phyloP scores from a whole-genome alignment of 1,284 basidiomycete genomes.

The Mycosarcoma mackinlayi region DNA sequence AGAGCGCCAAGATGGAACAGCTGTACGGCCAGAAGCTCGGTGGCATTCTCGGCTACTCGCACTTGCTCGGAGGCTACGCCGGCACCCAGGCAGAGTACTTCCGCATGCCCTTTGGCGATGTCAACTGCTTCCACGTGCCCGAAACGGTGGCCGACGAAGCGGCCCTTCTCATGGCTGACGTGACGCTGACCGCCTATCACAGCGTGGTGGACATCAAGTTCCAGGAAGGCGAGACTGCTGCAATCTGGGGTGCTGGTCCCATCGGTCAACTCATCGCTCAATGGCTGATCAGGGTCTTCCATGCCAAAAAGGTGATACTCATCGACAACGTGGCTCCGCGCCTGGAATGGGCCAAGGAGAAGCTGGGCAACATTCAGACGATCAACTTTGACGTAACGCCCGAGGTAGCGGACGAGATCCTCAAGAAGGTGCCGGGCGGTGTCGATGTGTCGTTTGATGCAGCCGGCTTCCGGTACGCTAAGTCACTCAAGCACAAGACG shows the following conservation, averaged over 20 bases:
- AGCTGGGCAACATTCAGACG: constrained; percentile 73
- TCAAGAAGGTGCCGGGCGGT: constrained; percentile 74
- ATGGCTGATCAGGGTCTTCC: constrained; percentile 76
- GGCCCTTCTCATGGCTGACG: constrained; percentile 77
- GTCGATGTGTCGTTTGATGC: constrained; percentile 51
- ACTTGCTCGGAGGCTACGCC: constrained; percentile 79
- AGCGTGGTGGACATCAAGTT: constrained; percentile 78
- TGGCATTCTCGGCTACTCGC: constrained; percentile 72
- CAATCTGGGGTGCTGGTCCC: constrained; percentile 75
- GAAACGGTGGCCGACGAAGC: constrained; percentile 60
- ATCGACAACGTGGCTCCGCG: constrained; percentile 77
- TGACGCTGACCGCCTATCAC: constrained; percentile 81
- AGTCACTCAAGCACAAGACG: constrained; percentile 73
- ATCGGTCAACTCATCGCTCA: constrained; percentile 75
- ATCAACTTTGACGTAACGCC: constrained; percentile 74
- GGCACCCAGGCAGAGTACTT: constrained; percentile 74
- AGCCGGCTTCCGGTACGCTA: constrained; percentile 57
- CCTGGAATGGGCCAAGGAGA: constrained; percentile 74
- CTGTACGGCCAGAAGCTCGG: constrained; percentile 74
- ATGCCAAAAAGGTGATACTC: constrained; percentile 78
- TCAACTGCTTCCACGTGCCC: constrained; percentile 79
- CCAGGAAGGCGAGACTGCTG: constrained; percentile 76
- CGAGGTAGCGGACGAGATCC: constrained; percentile 75
- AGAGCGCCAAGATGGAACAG: constrained; percentile 74
- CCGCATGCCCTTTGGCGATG: constrained; percentile 77